phyloP scores from a whole-genome alignment of 768 basidiomycete species.

The Rhizopogon rudus region DNA sequence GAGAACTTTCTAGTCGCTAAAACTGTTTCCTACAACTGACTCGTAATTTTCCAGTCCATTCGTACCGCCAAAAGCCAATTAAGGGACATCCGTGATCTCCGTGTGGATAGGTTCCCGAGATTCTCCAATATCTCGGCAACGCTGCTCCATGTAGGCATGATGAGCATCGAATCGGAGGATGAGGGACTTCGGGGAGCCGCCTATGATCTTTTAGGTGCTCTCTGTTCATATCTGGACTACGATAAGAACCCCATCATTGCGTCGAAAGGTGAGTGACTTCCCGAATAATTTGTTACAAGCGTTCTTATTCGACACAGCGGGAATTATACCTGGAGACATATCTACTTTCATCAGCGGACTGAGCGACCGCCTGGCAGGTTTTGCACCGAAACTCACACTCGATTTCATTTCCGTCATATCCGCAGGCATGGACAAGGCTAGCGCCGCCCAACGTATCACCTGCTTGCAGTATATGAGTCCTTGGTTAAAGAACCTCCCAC shows the following conservation, averaged over 20 bases:
- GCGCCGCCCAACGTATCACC: slow-evolving; percentile 52
- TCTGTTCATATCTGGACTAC: slow-evolving; percentile 73
- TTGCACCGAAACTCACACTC: slow-evolving; percentile 78
- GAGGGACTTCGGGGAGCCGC: slow-evolving; percentile 76
- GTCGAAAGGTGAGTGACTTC: slow-evolving; percentile 49
- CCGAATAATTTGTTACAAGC: not conserved
- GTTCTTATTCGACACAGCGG: slow-evolving; percentile 36
- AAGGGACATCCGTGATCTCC: slow-evolving; percentile 45
- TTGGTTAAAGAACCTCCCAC: slow-evolving; percentile 79
- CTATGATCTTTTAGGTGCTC: slow-evolving; percentile 72
- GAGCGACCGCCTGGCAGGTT: slow-evolving; percentile 67
- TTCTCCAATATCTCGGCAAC: slow-evolving; percentile 85
- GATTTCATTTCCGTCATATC: slow-evolving; percentile 89
- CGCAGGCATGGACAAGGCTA: slow-evolving; percentile 49
- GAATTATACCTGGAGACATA: slow-evolving; percentile 66
- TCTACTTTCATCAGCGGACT: slow-evolving; percentile 56
- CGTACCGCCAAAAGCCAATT: slow-evolving; percentile 70
- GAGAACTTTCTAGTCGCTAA: slow-evolving; percentile 1
- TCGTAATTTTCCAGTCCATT: slow-evolving; percentile 44
- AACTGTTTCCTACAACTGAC: not conserved
- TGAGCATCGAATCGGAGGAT: slow-evolving; percentile 69
- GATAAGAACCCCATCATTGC: slow-evolving; percentile 69
- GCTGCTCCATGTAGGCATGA: slow-evolving; percentile 80
- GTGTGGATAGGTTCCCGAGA: slow-evolving; percentile 64
- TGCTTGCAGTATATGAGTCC: slow-evolving; percentile 82